Percentiles rank a stretch among this genome's conserved stretches.
Evolutionary conservation across 768 basidiomycete species (phyloP).

Genomic region (Terana coerulea): DNA sequence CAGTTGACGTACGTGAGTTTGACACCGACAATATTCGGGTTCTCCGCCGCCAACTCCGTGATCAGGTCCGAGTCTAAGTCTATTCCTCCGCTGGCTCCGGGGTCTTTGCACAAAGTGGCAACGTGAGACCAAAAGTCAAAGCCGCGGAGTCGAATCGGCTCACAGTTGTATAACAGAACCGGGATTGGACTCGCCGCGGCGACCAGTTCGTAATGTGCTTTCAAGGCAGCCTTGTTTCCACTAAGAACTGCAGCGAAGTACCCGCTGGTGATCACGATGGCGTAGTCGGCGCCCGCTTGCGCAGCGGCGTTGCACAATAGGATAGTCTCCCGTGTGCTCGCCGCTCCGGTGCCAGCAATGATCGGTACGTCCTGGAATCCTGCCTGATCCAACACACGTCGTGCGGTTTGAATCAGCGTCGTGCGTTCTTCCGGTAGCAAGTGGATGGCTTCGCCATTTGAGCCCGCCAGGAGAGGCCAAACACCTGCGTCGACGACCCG

Average conservation of each 20-base stretch:
- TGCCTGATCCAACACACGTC: conserved; percentile 66
- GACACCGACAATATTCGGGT: conserved; percentile 77
- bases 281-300: conserved; percentile 80
- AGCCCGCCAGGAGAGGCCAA: conserved; percentile 32
- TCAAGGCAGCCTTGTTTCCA: conserved; percentile 60
- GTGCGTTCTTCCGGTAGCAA: conserved; percentile 36
- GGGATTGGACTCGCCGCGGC: conserved; percentile 80
- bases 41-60: conserved; percentile 69
- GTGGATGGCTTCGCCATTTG: conserved; percentile 50
- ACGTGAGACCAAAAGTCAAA: conserved; percentile 11
- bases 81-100: conserved; percentile 84
- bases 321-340: conserved; percentile 81
- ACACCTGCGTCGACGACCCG: conserved; percentile 39
- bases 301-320: conserved; percentile 74
- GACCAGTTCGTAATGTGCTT: conserved; percentile 76
- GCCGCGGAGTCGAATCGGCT: conserved; percentile 31
- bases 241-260: conserved; percentile 81
- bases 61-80: conserved; percentile 90
- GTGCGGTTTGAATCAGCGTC: conserved; percentile 31
- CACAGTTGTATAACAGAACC: conserved; percentile 86
- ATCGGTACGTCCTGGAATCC: conserved; percentile 59
- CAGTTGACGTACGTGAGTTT: conserved; percentile 73
- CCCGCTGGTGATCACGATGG: conserved; percentile 81
- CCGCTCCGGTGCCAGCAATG: conserved; percentile 79
- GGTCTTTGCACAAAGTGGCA: conserved; percentile 45